A percentile compares a stretch with the other conserved stretches of the same genome.
phyloP scores from a whole-genome alignment of 1,284 basidiomycete genomes.

The Rhizoctonia solani region DNA sequence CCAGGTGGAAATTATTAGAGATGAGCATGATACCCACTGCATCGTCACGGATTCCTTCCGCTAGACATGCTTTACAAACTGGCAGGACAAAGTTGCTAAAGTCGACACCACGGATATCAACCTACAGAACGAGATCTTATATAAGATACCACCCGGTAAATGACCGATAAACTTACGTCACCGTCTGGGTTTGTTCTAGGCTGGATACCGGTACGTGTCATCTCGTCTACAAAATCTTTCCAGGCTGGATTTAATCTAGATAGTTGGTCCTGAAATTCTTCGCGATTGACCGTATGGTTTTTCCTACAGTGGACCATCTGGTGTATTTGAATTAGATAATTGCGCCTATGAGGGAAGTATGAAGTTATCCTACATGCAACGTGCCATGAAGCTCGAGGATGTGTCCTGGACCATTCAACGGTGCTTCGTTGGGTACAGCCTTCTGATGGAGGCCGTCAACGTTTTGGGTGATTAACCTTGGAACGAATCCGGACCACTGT shows the following conservation, averaged over 20 bases:
- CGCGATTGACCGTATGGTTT: constrained; percentile 68
- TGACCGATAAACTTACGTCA: constrained; percentile 63
- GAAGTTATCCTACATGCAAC: constrained; percentile 65
- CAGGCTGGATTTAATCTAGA: constrained; percentile 77
- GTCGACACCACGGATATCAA: constrained; percentile 76
- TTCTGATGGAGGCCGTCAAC: constrained; percentile 90
- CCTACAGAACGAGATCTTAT: constrained; percentile 50
- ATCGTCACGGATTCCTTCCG: constrained; percentile 55
- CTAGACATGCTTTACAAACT: constrained; percentile 66
- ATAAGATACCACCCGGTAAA: not conserved
- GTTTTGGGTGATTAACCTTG: constrained; percentile 84
- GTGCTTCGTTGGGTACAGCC: constrained; percentile 54
- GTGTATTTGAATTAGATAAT: not conserved
- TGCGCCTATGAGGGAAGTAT: constrained; percentile 25
- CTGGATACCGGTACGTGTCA: constrained; percentile 64
- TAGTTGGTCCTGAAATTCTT: constrained; percentile 74
- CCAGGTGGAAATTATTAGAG: not conserved
- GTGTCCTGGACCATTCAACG: constrained; percentile 45
- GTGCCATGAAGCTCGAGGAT: constrained; percentile 90
- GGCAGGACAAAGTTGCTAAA: constrained; percentile 82
- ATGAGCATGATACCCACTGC: constrained; percentile 51
- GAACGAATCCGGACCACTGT: constrained; percentile 66
- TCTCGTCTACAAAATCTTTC: constrained; percentile 68
- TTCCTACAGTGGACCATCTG: constrained; percentile 75
- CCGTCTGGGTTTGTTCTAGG: constrained; percentile 90